Conservation (phyloP, 2,329 filamentous ascomycete genomes). For the Cercospora berteroae region DNA sequence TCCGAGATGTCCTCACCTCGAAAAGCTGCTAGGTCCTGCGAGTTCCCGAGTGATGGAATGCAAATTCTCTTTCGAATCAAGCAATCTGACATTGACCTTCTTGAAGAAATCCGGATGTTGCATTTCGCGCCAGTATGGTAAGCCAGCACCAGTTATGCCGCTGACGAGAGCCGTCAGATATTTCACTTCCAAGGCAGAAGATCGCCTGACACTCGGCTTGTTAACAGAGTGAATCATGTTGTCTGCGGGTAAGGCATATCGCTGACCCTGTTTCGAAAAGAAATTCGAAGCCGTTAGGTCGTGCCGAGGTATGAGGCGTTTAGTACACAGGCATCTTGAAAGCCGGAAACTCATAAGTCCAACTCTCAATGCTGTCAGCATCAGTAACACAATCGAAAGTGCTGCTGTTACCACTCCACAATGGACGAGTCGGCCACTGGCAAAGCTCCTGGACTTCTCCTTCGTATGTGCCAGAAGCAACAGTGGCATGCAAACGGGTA, state of each 20-base stretch:
- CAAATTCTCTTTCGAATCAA: neutral
- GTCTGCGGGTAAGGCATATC: no score
- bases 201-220: no score
- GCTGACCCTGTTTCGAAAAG: no score
- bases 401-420: slow-evolving; percentile 42
- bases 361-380: slow-evolving; percentile 29
- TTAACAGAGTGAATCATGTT: no score
- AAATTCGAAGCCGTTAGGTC: no score
- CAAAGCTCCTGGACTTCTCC: slow-evolving; percentile 45
- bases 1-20: neutral
- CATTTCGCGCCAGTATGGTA: neutral
- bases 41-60: neutral
- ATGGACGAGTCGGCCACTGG: slow-evolving; percentile 45
- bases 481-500: slow-evolving; percentile 45
- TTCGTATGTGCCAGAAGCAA: slow-evolving; percentile 20
- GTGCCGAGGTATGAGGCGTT: no score
- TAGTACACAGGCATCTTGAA: slow-evolving; percentile 26
- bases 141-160: neutral
- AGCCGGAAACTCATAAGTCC: slow-evolving; percentile 24
- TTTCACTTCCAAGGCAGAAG: no score
- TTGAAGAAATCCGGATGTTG: neutral
- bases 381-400: slow-evolving; percentile 42
- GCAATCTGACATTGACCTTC: neutral
- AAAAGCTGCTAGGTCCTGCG: neutral
- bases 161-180: neutral